Conservation (phyloP, 192 early-diverging fungal species). For the Podila epicladia region DNA sequence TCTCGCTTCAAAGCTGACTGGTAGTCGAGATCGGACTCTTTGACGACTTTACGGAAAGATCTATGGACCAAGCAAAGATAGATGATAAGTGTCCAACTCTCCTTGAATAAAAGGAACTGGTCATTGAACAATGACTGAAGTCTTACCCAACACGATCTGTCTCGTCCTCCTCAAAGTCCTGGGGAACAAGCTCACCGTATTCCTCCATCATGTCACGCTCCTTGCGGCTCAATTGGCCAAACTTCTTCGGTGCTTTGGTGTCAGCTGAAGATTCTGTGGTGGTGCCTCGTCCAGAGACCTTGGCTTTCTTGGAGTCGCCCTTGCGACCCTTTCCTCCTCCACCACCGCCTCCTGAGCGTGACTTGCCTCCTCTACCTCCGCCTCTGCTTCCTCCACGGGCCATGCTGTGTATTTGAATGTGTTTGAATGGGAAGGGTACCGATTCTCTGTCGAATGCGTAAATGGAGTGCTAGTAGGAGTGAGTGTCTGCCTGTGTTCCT, state of each 20-base stretch:
- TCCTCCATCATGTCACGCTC: constrained; percentile 68
- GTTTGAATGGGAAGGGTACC: not conserved
- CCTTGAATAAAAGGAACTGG: not conserved
- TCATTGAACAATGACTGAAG: not conserved
- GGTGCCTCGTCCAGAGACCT: constrained; percentile 44
- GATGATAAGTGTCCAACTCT: not conserved
- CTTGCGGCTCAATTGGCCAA: constrained; percentile 58
- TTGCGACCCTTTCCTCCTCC: not conserved
- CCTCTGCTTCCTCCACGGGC: constrained; percentile 27
- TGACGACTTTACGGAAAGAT: constrained; percentile 56
- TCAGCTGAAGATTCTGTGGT: constrained; percentile 30
- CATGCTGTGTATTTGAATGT: constrained; percentile 11
- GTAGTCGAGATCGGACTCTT: constrained; percentile 61
- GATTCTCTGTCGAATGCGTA: not conserved
- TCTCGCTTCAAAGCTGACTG: constrained; percentile 53
- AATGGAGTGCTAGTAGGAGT: not conserved
- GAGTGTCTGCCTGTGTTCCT: not conserved
- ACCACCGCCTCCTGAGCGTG: constrained; percentile 12
- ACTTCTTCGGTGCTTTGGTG: constrained; percentile 51
- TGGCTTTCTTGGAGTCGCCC: constrained; percentile 19
- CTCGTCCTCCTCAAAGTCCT: constrained; percentile 57
- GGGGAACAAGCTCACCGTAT: constrained; percentile 74
- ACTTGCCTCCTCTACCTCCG: constrained; percentile 1
- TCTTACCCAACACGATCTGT: constrained; percentile 50
- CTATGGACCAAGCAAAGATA: constrained; percentile 11